Conservation (phyloP, 2,329 filamentous ascomycete genomes). For the Ophiostoma angusticollis region DNA sequence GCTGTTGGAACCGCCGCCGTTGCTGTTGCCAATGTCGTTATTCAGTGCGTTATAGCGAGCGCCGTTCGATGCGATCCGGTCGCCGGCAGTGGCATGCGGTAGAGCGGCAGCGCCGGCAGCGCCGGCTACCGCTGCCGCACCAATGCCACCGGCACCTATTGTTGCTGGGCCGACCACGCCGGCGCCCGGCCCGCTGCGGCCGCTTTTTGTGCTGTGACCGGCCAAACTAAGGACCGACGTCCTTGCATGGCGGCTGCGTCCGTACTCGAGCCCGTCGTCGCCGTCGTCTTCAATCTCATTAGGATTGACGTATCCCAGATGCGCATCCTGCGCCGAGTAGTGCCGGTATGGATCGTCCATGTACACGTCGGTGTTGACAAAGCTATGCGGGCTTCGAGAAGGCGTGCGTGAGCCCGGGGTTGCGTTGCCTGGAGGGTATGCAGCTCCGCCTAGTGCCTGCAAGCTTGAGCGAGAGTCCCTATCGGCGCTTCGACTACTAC, state of each 20-base stretch:
- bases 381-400: conserved; percentile 36
- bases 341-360: conserved; percentile 55
- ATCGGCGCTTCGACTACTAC: conserved; percentile 16
- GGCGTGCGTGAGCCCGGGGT: conserved; percentile 25
- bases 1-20: conserved; percentile 17
- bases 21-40: conserved; percentile 11
- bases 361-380: conserved; percentile 33
- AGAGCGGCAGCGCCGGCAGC: conserved; percentile 14
- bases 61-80: conserved; percentile 1
- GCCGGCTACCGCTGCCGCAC: conserved; percentile 16
- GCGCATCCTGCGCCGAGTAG: conserved; percentile 37
- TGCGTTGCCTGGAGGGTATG: conserved; percentile 21
- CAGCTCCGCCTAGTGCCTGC: conserved; percentile 25
- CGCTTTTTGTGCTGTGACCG: conserved; percentile 28
- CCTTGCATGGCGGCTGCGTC: conserved; percentile 29
- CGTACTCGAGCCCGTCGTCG: conserved; percentile 63
- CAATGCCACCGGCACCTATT: conserved; percentile 20
- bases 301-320: conserved; percentile 55
- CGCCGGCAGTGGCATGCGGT: conserved; percentile 19
- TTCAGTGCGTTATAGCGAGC: conserved; percentile 44
- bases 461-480: conserved; percentile 32
- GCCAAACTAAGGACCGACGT: conserved; percentile 49
- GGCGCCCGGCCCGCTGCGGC: conserved; percentile 15
- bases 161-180: conserved; percentile 14
- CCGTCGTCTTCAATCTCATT: conserved; percentile 76